Evolutionary conservation across 2,329 filamentous ascomycete genomes (phyloP).

Genomic region (Cercospora canescens): DNA sequence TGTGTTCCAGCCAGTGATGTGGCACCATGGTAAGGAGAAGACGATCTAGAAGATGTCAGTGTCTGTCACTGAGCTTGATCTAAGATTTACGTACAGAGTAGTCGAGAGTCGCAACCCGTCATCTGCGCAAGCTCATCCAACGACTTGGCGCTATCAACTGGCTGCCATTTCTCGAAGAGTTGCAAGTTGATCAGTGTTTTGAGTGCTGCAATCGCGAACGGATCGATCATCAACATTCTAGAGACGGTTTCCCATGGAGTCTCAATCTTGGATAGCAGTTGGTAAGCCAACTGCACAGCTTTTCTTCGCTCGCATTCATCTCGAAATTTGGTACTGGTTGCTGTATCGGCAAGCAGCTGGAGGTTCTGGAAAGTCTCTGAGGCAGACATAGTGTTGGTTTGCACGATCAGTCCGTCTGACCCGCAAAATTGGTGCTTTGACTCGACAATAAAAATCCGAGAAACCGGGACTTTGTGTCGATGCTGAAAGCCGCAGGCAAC

Average conservation of each 20-base stretch:
- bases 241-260: constrained; percentile 9
- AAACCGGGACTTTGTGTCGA: background rate
- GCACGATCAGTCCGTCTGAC: background rate
- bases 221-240: constrained; percentile 5
- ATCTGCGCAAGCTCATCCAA: background rate
- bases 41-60: background rate
- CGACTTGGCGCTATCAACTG: background rate
- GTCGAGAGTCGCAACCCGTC: background rate
- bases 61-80: too few relatives aligned
- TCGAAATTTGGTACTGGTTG: background rate
- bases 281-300: background rate
- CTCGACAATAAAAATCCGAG: background rate
- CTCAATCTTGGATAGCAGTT: constrained; percentile 5
- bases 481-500: background rate
- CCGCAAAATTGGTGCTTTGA: background rate
- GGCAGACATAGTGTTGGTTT: background rate
- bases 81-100: background rate
- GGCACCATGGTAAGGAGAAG: constrained; percentile 6
- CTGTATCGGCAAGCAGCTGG: background rate
- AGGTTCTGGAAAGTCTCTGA: background rate
- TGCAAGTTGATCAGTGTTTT: background rate
- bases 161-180: constrained; percentile 7
- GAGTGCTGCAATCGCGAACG: constrained; percentile 7
- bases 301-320: constrained; percentile 7
- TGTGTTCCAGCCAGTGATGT: constrained; percentile 7